phyloP scores from a whole-genome alignment of 1,284 basidiomycete species.

The Amylostereum areolatum region DNA sequence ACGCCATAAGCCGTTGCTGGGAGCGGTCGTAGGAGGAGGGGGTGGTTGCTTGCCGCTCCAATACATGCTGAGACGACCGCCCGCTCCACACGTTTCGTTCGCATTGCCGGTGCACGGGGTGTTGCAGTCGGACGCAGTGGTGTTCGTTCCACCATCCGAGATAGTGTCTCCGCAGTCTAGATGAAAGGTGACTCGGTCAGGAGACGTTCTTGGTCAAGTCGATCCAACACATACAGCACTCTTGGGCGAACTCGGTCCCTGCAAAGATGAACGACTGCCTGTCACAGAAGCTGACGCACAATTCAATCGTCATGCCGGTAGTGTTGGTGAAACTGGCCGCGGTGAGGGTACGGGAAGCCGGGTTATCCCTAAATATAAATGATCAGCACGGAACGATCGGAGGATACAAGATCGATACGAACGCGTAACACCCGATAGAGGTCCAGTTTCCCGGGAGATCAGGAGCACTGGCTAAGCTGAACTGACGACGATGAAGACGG shows the following conservation, averaged over 20 bases:
- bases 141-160: conserved; percentile 38
- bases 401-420: conserved; percentile 16
- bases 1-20: conserved; percentile 51
- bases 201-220: background rate
- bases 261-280: conserved; percentile 47
- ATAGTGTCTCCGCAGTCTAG: conserved; percentile 60
- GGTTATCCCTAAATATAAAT: conserved; percentile 38
- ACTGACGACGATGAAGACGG: conserved; percentile 9
- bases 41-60: conserved; percentile 53
- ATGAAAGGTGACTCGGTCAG: conserved; percentile 5
- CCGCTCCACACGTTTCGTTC: conserved; percentile 54
- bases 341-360: conserved; percentile 45
- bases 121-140: conserved; percentile 49
- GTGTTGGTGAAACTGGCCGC: conserved; percentile 38
- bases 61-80: conserved; percentile 52
- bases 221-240: conserved; percentile 47
- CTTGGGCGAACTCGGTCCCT: conserved; percentile 51
- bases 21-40: conserved; percentile 41
- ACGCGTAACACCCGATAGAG: conserved; percentile 64
- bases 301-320: conserved; percentile 56
- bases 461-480: conserved; percentile 8
- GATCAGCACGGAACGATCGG: conserved; percentile 1
- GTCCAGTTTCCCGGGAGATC: conserved; percentile 48
- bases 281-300: conserved; percentile 58
- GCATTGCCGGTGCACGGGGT: conserved; percentile 57